Base-by-base conservation (phyloP, 495 filamentous ascomycete genomes). In the Astrothelium macrocarpum region DNA sequence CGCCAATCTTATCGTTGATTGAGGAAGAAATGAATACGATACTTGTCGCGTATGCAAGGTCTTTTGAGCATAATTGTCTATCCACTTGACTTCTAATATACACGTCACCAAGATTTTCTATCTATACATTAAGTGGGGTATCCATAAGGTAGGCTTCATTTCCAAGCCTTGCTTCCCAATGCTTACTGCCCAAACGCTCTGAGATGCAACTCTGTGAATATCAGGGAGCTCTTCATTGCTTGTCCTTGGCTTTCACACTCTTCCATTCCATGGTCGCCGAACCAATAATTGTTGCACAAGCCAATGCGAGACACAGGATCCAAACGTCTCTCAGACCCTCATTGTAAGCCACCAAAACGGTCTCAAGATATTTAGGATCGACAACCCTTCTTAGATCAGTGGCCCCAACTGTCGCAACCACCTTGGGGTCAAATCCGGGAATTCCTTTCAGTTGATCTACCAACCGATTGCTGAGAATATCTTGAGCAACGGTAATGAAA, bases 401-500 rank as follows among this genome's bases (percentile, higher is more conserved):
- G 9, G 60, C 60, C 7, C 60, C 60, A 4, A 53, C 43, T 5
- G 16, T 26, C 39, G 45, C 18, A 12, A 62, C 31, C 18, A 9
- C 16, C 5, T 18, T 46, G 5, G 60, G 4, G 26, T 62, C 32
- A 12, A 62, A 32, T 16, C 43, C 31, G 2, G 34, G 36, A 5
- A 62, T 43, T 11, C 43, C 34, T 16, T 16, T 7, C 60, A 62
- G 25, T 26, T 53, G n/a, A 14, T 53, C 53, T 0, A 62, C 29
- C 39, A 62, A 31, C 5, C 45, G 18, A 20, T 53, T 53, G 34
- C 29, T 45, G n/a, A 62, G 28, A 12, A 62, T 46, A 39, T 62
- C 34, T n/a, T 62, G 60, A 5, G 34, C 60, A n/a, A 62, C 60
- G 14, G 34, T n/a, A 12, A 62, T 43, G 39, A 62, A 62, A 9